Percentiles rank a stretch among this genome's conserved stretches.
These are phyloP conservation scores for Viola odorata DNA, from an alignment of 345 rosid genomes.

Conservation along the genomic window DNA sequence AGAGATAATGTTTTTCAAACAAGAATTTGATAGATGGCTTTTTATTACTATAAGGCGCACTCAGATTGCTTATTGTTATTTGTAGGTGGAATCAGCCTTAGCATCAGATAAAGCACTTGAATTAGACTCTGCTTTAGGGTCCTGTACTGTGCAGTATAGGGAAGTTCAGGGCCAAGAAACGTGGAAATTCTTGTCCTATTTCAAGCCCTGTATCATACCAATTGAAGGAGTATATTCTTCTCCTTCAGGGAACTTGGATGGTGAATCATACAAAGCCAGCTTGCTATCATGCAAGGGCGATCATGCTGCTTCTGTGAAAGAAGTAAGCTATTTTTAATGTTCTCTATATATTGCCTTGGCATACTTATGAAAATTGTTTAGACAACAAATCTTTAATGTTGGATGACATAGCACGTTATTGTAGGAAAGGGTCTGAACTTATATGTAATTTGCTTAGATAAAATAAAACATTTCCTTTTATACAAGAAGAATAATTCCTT, in stretches of 20 bases:
- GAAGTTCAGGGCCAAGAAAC: slow-evolving; percentile 91
- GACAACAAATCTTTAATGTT: not conserved
- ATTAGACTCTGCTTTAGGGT: slow-evolving; percentile 69
- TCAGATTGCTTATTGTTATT: slow-evolving; percentile 16
- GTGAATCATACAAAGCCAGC: slow-evolving; percentile 41
- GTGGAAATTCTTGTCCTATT: slow-evolving; percentile 68
- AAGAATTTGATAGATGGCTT: not conserved
- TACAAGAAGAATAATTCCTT: too few relatives aligned
- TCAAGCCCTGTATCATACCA: slow-evolving; percentile 84
- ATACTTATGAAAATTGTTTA: too few relatives aligned
- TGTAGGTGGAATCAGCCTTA: slow-evolving; percentile 55
- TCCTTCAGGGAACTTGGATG: slow-evolving; percentile 21
- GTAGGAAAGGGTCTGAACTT: too few relatives aligned
- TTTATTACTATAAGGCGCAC: slow-evolving; percentile 7
- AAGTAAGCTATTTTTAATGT: slow-evolving; percentile 35
- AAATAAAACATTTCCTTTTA: too few relatives aligned
- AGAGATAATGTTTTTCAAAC: not conserved
- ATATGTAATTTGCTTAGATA: too few relatives aligned
- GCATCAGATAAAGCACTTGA: slow-evolving; percentile 79
- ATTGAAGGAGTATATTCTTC: slow-evolving; percentile 54
- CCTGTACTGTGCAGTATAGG: slow-evolving; percentile 74
- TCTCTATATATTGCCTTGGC: slow-evolving; percentile 8
- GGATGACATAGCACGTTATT: not conserved
- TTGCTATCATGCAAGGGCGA: slow-evolving; percentile 73
- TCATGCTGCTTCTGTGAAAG: slow-evolving; percentile 77